A percentile compares a stretch with the other conserved stretches of the same genome.
These are phyloP conservation scores for Sporothrix brasiliensis DNA, from an alignment of 2,329 filamentous ascomycete genomes.

Conservation along the genomic window DNA sequence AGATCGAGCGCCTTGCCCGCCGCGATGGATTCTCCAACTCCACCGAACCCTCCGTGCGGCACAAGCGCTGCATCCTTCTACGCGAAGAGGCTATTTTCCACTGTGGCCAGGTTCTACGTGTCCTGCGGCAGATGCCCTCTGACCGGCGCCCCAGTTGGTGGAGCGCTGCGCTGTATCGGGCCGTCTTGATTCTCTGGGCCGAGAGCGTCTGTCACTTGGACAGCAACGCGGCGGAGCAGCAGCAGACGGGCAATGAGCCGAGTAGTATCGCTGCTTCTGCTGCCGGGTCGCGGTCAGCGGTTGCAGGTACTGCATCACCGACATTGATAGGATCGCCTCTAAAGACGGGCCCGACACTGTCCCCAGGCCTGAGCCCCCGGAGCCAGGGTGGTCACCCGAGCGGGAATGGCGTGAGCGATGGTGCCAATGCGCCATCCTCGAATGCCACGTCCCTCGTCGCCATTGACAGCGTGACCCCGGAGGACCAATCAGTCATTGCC, in stretches of 20 bases:
- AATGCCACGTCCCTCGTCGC: conserved; percentile 37
- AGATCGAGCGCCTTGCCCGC: conserved; percentile 67
- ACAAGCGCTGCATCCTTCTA: conserved; percentile 66
- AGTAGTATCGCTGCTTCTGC: background rate
- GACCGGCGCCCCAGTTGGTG: conserved; percentile 69
- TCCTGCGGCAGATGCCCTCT: conserved; percentile 62
- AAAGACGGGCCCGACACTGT: background rate
- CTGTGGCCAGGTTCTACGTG: conserved; percentile 66
- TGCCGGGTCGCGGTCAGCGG: background rate
- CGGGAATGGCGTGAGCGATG: conserved; percentile 29
- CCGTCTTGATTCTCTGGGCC: conserved; percentile 63
- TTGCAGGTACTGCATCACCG: background rate
- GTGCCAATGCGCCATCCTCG: conserved; percentile 11
- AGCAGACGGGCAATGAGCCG: background rate
- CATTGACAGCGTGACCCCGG: conserved; percentile 49
- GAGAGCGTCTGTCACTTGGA: conserved; percentile 60
- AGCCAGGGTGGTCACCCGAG: conserved; percentile 8
- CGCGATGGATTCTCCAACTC: conserved; percentile 54
- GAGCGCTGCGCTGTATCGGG: conserved; percentile 71
- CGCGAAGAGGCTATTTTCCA: conserved; percentile 67
- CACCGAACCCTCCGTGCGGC: conserved; percentile 54
- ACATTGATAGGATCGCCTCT: background rate
- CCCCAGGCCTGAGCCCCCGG: conserved; percentile 31
- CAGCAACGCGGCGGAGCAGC: background rate
- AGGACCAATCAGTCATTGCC: conserved; percentile 45